Evolutionary conservation across 495 filamentous ascomycete genomes (phyloP).

Genomic region (Daldinia childiae): DNA sequence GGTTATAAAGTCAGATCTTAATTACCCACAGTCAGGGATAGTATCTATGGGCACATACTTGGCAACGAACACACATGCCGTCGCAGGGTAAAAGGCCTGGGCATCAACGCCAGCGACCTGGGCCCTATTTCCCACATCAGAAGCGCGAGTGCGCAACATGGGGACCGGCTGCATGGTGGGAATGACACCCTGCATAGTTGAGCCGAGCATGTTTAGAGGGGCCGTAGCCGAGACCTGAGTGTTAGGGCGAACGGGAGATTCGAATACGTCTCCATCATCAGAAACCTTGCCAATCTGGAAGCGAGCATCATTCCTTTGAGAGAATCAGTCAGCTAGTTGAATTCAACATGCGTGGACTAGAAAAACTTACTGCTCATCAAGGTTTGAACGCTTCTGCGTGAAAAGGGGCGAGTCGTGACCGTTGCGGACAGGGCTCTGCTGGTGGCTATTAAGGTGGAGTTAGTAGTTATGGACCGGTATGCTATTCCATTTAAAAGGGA

Average conservation of each 20-base stretch:
- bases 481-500: neutral
- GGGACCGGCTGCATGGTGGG: constrained; percentile 9
- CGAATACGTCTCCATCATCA: constrained; percentile 26
- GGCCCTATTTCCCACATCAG: constrained; percentile 14
- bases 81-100: constrained; percentile 64
- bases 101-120: constrained; percentile 57
- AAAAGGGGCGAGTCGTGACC: neutral
- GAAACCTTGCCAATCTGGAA: constrained; percentile 19
- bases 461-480: neutral
- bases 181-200: constrained; percentile 28
- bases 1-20: constrained; percentile 15
- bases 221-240: neutral
- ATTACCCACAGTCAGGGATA: neutral
- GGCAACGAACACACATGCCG: constrained; percentile 70
- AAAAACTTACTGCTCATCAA: constrained; percentile 17
- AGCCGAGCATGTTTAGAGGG: neutral
- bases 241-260: constrained; percentile 2
- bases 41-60: constrained; percentile 60
- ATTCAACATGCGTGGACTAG: neutral
- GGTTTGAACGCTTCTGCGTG: neutral
- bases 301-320: constrained; percentile 2
- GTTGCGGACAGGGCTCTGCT: constrained; percentile 3
- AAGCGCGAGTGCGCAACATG: constrained; percentile 14
- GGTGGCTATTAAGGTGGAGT: constrained; percentile 6
- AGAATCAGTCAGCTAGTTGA: neutral